phyloP scores from a whole-genome alignment of 257 asterid genomes.

The Jacaranda copaia region DNA sequence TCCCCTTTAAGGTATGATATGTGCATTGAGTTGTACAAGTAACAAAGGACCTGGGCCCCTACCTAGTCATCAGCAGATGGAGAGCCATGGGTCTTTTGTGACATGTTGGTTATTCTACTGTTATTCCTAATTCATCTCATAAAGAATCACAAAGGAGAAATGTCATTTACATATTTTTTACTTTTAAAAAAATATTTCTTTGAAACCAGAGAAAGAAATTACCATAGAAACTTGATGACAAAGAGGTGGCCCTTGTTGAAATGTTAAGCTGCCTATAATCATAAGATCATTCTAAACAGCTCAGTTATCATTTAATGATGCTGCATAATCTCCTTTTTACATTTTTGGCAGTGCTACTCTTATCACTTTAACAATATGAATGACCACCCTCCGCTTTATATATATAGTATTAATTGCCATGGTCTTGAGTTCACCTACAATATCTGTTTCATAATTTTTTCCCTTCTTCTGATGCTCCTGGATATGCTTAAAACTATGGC shows the following conservation, averaged over 20 bases:
- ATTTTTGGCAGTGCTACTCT: neutral
- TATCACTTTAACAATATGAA: too few relatives aligned
- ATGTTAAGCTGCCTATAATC: neutral
- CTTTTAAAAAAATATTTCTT: neutral
- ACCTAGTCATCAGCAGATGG: neutral
- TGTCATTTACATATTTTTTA: neutral
- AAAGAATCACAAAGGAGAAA: too few relatives aligned
- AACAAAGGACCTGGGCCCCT: neutral
- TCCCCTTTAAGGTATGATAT: conserved; percentile 57
- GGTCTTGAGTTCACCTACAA: too few relatives aligned
- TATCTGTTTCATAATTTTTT: too few relatives aligned
- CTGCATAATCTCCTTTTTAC: neutral
- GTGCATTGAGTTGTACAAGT: neutral
- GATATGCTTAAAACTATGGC: too few relatives aligned
- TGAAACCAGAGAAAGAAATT: neutral
- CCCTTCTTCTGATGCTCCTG: too few relatives aligned
- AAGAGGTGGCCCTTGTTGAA: neutral
- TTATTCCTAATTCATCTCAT: neutral
- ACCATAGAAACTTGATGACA: neutral
- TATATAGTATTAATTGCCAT: too few relatives aligned
- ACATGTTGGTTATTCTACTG: neutral
- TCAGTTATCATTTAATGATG: too few relatives aligned
- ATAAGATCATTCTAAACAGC: neutral
- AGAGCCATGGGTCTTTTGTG: neutral
- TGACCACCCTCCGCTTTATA: too few relatives aligned